Conservation (phyloP, 2,329 filamentous ascomycete genomes). For the Akanthomyces dipterigenus region DNA sequence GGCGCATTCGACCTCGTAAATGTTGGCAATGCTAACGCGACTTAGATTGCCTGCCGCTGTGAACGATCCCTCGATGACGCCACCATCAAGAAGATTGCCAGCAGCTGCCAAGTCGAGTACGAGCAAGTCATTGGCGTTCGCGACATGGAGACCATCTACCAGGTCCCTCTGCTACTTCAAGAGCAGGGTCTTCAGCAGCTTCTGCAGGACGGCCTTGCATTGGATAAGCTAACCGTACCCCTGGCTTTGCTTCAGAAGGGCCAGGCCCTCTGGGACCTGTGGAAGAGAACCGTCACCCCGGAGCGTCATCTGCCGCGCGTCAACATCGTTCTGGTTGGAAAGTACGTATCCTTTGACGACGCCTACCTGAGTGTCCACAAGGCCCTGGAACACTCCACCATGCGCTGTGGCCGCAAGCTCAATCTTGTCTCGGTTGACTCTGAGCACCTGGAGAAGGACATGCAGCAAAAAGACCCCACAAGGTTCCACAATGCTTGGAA, state of each 20-base stretch:
- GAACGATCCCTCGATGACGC: conserved; percentile 64
- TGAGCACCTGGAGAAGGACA: conserved; percentile 68
- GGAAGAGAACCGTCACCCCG: conserved; percentile 64
- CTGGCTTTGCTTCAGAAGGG: conserved; percentile 55
- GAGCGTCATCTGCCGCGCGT: conserved; percentile 62
- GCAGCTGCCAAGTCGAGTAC: conserved; percentile 78
- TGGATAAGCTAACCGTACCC: conserved; percentile 51
- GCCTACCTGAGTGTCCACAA: conserved; percentile 81
- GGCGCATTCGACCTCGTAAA: conserved; percentile 13
- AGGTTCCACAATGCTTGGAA: conserved; percentile 85
- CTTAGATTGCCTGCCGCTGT: conserved; percentile 85
- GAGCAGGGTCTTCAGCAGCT: conserved; percentile 67
- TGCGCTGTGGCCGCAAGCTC: conserved; percentile 75
- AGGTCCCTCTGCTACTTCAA: conserved; percentile 86
- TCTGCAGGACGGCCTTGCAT: conserved; percentile 58
- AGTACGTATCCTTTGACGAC: conserved; percentile 81
- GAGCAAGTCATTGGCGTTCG: conserved; percentile 85
- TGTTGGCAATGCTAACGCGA: background rate
- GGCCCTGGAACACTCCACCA: conserved; percentile 82
- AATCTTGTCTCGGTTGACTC: conserved; percentile 81
- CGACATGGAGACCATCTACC: conserved; percentile 86
- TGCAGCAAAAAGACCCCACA: conserved; percentile 55
- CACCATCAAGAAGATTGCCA: conserved; percentile 81
- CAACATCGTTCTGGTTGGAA: conserved; percentile 81
- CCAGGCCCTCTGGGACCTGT: conserved; percentile 65